Evolutionary conservation across 1,284 basidiomycete genomes (phyloP).

Genomic region (Microbotryum violaceum): DNA sequence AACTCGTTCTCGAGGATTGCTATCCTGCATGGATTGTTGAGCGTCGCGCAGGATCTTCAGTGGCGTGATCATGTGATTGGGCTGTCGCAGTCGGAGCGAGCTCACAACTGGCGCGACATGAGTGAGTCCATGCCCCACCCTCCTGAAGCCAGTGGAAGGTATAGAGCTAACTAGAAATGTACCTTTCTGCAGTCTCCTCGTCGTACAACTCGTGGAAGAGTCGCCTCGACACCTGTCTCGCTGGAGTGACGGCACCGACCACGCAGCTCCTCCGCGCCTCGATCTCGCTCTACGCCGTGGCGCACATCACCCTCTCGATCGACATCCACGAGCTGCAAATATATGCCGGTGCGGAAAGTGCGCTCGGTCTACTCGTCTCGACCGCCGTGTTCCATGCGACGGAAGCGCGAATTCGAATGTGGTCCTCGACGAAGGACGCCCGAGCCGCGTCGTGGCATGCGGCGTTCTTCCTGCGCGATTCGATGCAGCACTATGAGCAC

Average conservation of each 20-base stretch:
- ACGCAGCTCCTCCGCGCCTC: conserved; percentile 33
- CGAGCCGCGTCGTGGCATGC: conserved; percentile 35
- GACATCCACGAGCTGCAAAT: conserved; percentile 34
- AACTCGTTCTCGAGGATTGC: conserved; percentile 33
- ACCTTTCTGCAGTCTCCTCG: conserved; percentile 17
- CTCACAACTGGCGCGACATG: conserved; percentile 34
- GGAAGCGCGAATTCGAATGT: conserved; percentile 21
- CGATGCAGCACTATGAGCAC: conserved; percentile 27
- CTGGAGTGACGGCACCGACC: conserved; percentile 22
- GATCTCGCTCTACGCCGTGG: conserved; percentile 34
- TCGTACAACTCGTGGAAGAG: conserved; percentile 36
- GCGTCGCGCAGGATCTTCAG: conserved; percentile 34
- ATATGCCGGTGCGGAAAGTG: conserved; percentile 32
- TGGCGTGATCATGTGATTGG: conserved; percentile 34
- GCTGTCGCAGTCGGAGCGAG: conserved; percentile 32
- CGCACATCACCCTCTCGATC: conserved; percentile 34
- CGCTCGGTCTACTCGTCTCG: conserved; percentile 31
- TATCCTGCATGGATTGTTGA: conserved; percentile 32
- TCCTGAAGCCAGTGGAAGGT: background rate
- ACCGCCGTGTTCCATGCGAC: conserved; percentile 23
- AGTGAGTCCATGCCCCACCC: conserved; percentile 7
- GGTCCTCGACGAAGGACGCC: conserved; percentile 24
- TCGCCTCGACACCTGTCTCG: conserved; percentile 31
- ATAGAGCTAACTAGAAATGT: background rate
- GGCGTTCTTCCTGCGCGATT: conserved; percentile 30